Base-by-base conservation (phyloP, 306 rosid species). In the Sicyos baderoa region DNA sequence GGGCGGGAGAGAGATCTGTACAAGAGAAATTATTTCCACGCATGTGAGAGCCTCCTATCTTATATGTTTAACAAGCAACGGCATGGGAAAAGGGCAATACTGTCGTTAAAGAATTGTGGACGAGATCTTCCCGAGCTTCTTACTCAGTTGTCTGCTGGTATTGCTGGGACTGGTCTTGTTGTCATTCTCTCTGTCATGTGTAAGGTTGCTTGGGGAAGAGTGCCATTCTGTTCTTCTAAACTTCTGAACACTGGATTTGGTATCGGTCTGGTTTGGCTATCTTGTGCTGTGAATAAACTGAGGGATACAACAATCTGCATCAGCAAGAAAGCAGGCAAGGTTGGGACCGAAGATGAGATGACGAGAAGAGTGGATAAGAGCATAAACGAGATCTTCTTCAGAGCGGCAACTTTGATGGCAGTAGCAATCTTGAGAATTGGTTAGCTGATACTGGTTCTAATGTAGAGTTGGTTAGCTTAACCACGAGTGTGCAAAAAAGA, bases 131-230 rank as follows among this genome's bases (percentile, higher is more conserved):
- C 92, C 0, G 93, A 84, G 83, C 85, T 92, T 72, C 84, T 89
- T 66, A 79, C 86, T 40, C 88, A 83, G 72, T 75, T 89, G 74
- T 86, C 96, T 63, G 91, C 84, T 14, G 78, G 91, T 70, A 84
- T 92, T 10, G 95, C 92, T 9, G 98, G 98, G 74, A 86, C 96
- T 4, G 96, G 95, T 47, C 54, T 92, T 18, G 93, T 90, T 3
- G 85, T 92, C 54, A 83, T 92, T 49, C 76, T 92, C 81, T 83
- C 92, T 21, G 86, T 89, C 3, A 44, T 79, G 67, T 76, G 76
- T 62, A 81, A 87, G 51, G 52, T 86, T 49, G 86, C 89, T 64
- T 80, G 79, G 45, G 91, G 89, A 62, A 87, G 85, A 63, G 79
- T 73, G 37, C 79, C 85, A 61, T 56, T 92, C 19, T 80, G 87